Evolutionary conservation across 2,329 filamentous ascomycete genomes (phyloP).

Genomic region (Penicillium sp.): DNA sequence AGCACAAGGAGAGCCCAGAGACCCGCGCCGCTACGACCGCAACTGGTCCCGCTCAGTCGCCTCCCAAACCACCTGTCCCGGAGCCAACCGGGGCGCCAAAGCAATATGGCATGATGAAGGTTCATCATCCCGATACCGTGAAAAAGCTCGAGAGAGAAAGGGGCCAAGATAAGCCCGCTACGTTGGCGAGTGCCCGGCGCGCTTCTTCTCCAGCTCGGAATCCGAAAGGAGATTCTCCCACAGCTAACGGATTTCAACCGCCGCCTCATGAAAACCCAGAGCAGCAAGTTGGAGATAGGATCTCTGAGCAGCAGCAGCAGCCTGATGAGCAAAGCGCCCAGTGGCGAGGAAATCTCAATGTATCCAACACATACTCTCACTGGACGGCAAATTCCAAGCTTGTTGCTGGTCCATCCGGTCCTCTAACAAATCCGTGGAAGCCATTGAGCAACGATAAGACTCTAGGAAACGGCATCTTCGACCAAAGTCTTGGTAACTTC

Average conservation of each 20-base stretch:
- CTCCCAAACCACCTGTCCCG: conserved; percentile 63
- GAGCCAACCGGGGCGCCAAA: conserved; percentile 62
- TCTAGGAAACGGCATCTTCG: conserved; percentile 68
- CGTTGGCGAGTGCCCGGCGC: conserved; percentile 33
- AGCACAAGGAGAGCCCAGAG: conserved; percentile 34
- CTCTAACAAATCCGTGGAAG: conserved; percentile 62
- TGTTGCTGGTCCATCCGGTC: conserved; percentile 32
- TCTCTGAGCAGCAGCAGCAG: conserved; percentile 27
- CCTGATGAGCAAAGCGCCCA: conserved; percentile 41
- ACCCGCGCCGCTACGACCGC: conserved; percentile 30
- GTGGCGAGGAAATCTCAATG: conserved; percentile 45
- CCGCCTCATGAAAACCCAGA: conserved; percentile 25
- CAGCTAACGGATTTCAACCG: conserved; percentile 38
- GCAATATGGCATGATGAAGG: conserved; percentile 67
- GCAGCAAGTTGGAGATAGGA: conserved; percentile 26
- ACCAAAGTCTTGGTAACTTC: conserved; percentile 56
- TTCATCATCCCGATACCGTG: conserved; percentile 61
- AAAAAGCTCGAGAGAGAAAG: conserved; percentile 50
- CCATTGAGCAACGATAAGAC: conserved; percentile 60
- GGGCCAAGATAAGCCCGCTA: conserved; percentile 37
- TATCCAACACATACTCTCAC: conserved; percentile 42
- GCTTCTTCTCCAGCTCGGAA: conserved; percentile 39
- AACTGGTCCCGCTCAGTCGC: conserved; percentile 51
- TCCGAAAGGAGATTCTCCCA: conserved; percentile 28
- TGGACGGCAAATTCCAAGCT: conserved; percentile 45